Evolutionary conservation across 371 early-diverging fungal species (phyloP).

Genomic region (Mucor circinelloides): DNA sequence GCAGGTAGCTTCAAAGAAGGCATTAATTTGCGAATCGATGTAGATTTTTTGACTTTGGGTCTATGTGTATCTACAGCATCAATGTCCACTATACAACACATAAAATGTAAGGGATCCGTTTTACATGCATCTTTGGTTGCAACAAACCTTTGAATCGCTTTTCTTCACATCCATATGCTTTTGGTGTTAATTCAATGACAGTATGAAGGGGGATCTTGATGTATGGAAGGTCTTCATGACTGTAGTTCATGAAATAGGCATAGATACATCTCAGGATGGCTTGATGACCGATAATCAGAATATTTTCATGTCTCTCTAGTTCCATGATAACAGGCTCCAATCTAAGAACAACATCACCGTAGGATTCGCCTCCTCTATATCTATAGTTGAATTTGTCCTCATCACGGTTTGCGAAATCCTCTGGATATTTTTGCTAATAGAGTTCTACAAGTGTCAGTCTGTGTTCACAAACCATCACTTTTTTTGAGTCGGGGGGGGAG

Average conservation of each 20-base stretch:
- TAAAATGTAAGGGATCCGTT: background rate
- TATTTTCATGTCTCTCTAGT: constrained; percentile 94
- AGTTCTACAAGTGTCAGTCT: too few relatives aligned
- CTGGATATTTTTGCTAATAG: constrained; percentile 68
- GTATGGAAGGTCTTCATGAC: constrained; percentile 94
- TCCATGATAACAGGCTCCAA: constrained; percentile 92
- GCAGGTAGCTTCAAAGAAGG: constrained; percentile 23
- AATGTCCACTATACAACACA: constrained; percentile 64
- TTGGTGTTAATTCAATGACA: constrained; percentile 94
- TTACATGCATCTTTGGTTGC: too few relatives aligned
- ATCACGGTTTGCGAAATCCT: constrained; percentile 91
- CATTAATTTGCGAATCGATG: constrained; percentile 19
- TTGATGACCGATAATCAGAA: constrained; percentile 94
- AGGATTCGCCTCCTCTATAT: constrained; percentile 95
- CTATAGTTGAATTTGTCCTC: constrained; percentile 94
- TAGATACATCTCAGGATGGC: constrained; percentile 94
- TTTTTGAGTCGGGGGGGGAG: too few relatives aligned
- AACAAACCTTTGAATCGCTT: constrained; percentile 71
- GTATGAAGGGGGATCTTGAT: constrained; percentile 97
- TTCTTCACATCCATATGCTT: constrained; percentile 94
- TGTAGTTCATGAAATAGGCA: constrained; percentile 91
- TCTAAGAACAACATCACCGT: constrained; percentile 71
- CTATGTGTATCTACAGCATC: constrained; percentile 90
- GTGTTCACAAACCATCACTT: too few relatives aligned
- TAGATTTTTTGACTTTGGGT: constrained; percentile 49